Evolutionary conservation across 2,329 filamentous ascomycete genomes (phyloP).

Genomic region (Aureobasidium vineae): DNA sequence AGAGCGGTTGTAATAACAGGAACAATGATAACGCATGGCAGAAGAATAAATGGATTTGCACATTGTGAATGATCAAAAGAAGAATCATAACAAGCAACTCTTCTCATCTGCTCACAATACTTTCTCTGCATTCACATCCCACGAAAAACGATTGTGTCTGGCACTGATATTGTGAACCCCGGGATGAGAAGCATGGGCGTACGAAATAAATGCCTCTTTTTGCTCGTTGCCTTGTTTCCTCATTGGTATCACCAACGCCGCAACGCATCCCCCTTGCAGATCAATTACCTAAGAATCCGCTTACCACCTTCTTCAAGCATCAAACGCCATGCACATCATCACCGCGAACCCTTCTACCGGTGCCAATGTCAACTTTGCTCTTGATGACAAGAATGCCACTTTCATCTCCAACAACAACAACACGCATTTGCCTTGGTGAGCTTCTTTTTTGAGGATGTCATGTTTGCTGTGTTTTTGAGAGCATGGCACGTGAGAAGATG

Average conservation of each 20-base stretch:
- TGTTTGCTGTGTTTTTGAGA: not conserved
- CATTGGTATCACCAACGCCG: constrained; percentile 1
- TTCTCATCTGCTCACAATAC: constrained; percentile 4
- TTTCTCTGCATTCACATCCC: not conserved
- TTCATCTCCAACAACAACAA: not conserved
- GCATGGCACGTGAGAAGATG: not conserved
- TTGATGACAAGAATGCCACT: not conserved
- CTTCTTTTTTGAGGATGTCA: not conserved
- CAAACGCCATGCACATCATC: constrained; percentile 18
- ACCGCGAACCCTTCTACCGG: not conserved
- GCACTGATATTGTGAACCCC: not conserved
- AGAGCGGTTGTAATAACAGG: constrained; percentile 14
- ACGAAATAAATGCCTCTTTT: constrained; percentile 19
- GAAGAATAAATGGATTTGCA: not conserved
- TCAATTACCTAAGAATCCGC: constrained; percentile 14
- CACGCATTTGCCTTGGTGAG: not conserved
- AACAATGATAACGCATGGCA: constrained; percentile 20
- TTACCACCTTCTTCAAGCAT: not conserved
- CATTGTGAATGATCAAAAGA: not conserved
- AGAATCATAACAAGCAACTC: not conserved
- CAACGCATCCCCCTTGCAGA: constrained; percentile 1
- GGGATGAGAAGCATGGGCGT: not conserved
- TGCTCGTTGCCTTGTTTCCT: not conserved
- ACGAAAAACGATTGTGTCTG: not conserved
- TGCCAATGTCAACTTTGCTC: not conserved